Conservation (phyloP, 345 rosid species). For the Populus euphratica region DNA sequence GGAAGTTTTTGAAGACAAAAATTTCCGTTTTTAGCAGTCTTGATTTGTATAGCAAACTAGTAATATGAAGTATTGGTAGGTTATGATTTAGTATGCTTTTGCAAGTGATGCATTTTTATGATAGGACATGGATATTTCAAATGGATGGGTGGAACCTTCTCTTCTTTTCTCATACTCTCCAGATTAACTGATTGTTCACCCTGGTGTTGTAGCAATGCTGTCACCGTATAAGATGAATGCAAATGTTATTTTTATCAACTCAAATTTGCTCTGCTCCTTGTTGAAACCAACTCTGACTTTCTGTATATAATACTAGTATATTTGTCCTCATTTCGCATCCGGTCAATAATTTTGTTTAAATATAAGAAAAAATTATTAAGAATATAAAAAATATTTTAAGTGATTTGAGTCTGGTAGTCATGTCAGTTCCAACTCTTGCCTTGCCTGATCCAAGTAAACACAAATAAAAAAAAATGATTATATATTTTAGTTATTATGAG, state of each 20-base stretch:
- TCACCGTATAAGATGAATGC: not conserved
- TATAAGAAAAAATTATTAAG: no score
- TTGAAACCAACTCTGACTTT: no score
- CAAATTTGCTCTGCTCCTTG: no score
- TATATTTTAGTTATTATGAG: no score
- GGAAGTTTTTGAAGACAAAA: not conserved
- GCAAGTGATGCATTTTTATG: not conserved
- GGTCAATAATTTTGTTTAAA: no score
- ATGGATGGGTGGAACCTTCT: not conserved
- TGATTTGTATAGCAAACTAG: not conserved
- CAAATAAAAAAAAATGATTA: no score
- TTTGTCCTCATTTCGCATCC: fast-evolving
- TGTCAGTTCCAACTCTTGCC: no score
- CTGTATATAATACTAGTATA: no score
- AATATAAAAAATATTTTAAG: no score
- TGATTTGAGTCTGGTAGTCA: fast-evolving
- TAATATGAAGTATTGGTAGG: not conserved
- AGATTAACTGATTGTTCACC: not conserved
- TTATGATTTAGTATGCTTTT: not conserved
- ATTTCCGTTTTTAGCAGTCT: not conserved
- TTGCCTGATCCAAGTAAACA: no score
- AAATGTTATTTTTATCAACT: no score
- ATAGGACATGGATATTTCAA: not conserved
- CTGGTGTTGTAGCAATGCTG: not conserved
- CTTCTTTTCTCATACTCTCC: not conserved